A percentile compares a stretch with the other conserved stretches of the same genome.
Conservation (phyloP, 352 stramenopile genomes). For the Globisporangium ultimum region DNA sequence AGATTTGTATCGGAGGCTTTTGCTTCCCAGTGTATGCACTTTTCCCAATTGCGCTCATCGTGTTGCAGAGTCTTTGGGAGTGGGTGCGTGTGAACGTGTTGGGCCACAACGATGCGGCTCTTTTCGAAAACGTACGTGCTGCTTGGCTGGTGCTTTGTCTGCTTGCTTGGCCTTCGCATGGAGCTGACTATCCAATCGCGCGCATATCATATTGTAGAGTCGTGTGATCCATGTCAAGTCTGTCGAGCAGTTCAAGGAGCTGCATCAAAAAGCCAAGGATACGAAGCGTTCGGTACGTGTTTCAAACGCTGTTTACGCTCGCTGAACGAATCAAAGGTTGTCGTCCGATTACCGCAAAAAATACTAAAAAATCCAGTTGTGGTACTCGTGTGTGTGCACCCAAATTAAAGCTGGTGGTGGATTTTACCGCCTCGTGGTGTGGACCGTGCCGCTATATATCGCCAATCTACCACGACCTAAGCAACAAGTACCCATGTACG, state of each 20-base stretch:
- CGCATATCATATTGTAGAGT: constrained; percentile 24
- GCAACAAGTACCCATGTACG: constrained; percentile 77
- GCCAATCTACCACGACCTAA: constrained; percentile 84
- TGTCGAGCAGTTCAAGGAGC: constrained; percentile 67
- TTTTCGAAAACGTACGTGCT: constrained; percentile 40
- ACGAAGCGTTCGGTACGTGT: constrained; percentile 55
- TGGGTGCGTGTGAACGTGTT: constrained; percentile 70
- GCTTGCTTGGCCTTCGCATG: background rate
- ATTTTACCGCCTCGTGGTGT: constrained; percentile 90
- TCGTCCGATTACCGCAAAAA: too few relatives aligned
- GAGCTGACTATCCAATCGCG: constrained; percentile 4
- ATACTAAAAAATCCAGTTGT: background rate
- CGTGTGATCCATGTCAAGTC: constrained; percentile 72
- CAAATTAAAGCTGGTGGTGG: constrained; percentile 58
- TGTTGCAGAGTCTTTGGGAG: constrained; percentile 63
- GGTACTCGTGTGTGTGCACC: background rate
- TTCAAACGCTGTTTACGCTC: background rate
- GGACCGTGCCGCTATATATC: constrained; percentile 83
- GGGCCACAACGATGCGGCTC: constrained; percentile 43
- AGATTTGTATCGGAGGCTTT: constrained; percentile 81
- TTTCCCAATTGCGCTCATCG: constrained; percentile 65
- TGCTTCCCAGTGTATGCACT: constrained; percentile 79
- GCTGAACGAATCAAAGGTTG: background rate
- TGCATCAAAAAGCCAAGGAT: constrained; percentile 59
- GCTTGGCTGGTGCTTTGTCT: background rate